Evolutionary conservation across 2,329 filamentous ascomycete genomes (phyloP), one percentile per base, ranked within the genome.

Genomic region (Ramularia endophylla): DNA sequence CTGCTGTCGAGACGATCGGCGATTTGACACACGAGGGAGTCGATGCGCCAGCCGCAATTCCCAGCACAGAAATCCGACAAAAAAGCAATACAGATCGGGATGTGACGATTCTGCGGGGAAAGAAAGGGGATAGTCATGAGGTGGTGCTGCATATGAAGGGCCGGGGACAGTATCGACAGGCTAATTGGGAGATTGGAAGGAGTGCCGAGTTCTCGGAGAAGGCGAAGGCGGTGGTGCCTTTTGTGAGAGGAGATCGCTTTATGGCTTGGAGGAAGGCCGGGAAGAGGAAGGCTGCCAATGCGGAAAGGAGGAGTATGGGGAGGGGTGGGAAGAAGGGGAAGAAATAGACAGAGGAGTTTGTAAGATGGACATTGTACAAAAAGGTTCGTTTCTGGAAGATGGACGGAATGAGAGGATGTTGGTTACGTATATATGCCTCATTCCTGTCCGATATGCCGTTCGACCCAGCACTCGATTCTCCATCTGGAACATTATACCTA

Each of bases 181-280:
- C 75, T 6, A 85, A 85, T 61, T 82, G 78, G 77, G 66, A 78
- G 62, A 83, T 84, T 69, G 80, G 80, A 40, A 65, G 78, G 4
- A 72, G 72, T 19, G 78, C 77, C 5, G 78, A 84, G 64, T 71
- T 70, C 59, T 55, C 53, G 33, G 50, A 54, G 34, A 74, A 74
- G 17, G 74, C 74, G 17, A 69, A 80, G 39, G 69, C 69, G 48
- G 78, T 80, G 5, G 66, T 66, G 58, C 48, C 53, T 31, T 81
- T 75, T 57, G 70, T 76, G 46, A 73, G 71, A 9, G 72, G 74
- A 28, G 77, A 81, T 56, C 67, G 78, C 36, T 85, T 76, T 70
- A 64, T 73, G 54, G 81, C 81, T 11, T 84, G 81, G 81, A 71
- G 75, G 58, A 82, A 78, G 70, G 67, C 69, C 40, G 62, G 62